Evolutionary conservation across 116 monocot genomes (phyloP), one percentile per base, ranked within the genome.

Genomic region (Phalaenopsis hybrid): DNA sequence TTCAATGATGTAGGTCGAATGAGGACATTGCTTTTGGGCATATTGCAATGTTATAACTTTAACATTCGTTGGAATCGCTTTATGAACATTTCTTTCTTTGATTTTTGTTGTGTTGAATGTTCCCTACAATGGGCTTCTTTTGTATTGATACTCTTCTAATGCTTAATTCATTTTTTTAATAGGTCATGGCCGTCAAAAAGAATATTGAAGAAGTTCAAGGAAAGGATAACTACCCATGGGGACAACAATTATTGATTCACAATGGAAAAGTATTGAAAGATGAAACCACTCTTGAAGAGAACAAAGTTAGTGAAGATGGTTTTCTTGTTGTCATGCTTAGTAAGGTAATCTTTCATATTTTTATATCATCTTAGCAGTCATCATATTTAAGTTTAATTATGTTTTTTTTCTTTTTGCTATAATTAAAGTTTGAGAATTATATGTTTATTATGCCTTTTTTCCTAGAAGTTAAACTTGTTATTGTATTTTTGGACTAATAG

Each of bases 271-370:
- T 99, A 80, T 86, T 99, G 81, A 95, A 99, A 85, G 99, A 99
- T 87, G 99, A 99, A 86, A 95, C 80, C 82, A 99, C 96, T 44
- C 83, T 99, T 76, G 91, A 89, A 77, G 99, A 95, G 81, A 95
- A 99, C 76, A 94, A 90, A 86, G 87, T 99, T 75, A 84, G 73
- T 77, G 99, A 99, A 89, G 85, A 92, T 85, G 91, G 95, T 63
- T 99, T 99, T 90, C 91, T 95, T 78, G 99, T 99, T 82, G 96
- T 99, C 80, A 99, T 95, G 99, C 99, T 95, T 58, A 95, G 94
- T 82, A 99, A 99, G 95, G 99, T 99, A 79, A 79, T 11, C 1
- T 57, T 6, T 74, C 5, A 13, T n/a, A 79, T 37, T 76, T 80
- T 10, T 75, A 75, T 75, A 45, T 75, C 13, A 45, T 75, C n/a